A percentile compares a stretch with the other conserved stretches of the same genome.
Evolutionary conservation across 345 rosid species (phyloP).

Genomic region (Rhodomyrtus tomentosa): DNA sequence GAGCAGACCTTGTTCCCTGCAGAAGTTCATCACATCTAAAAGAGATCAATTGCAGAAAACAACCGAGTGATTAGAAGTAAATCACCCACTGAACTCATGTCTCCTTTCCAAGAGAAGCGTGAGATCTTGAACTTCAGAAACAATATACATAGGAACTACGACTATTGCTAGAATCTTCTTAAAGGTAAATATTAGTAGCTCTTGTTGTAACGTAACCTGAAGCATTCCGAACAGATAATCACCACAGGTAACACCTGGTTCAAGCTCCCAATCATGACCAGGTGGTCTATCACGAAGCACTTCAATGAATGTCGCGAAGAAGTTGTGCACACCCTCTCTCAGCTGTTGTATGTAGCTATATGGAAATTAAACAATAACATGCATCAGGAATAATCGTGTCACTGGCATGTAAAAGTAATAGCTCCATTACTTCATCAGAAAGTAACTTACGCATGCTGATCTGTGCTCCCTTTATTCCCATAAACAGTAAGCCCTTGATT

Average conservation of each 20-base stretch:
- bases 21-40: conserved; percentile 9
- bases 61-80: background rate
- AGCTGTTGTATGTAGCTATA: conserved; percentile 92
- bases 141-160: background rate
- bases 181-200: background rate
- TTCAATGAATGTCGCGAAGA: conserved; percentile 94
- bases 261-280: conserved; percentile 99
- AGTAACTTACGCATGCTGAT: conserved; percentile 94
- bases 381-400: background rate
- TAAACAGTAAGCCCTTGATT: conserved; percentile 93
- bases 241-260: conserved; percentile 99
- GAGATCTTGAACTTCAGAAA: background rate
- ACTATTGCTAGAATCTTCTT: background rate
- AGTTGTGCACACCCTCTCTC: conserved; percentile 97
- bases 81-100: background rate
- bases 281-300: conserved; percentile 92
- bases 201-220: conserved; percentile 43
- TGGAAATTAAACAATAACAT: conserved; percentile 1
- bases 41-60: background rate
- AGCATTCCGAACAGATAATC: conserved; percentile 98
- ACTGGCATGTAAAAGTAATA: background rate
- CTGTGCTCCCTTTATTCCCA: conserved; percentile 99
- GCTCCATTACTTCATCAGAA: background rate
- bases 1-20: conserved; percentile 96
- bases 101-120: background rate